Evolutionary conservation across 2,329 filamentous ascomycete genomes (phyloP), one percentile per base, ranked within the genome.

Genomic region (Lecanosticta acicola): DNA sequence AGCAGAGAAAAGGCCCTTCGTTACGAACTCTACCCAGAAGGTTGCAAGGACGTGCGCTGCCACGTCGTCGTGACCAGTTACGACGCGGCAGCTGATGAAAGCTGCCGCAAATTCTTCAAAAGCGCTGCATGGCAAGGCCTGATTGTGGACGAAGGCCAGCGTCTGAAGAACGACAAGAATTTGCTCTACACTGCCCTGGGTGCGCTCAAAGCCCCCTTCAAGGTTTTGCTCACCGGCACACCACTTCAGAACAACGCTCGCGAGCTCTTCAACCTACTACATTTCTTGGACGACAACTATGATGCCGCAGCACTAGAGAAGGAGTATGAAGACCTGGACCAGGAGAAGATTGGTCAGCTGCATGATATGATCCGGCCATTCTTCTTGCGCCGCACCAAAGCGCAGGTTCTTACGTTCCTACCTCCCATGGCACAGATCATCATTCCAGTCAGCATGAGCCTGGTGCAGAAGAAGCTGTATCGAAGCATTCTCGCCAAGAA

Each of bases 41-140:
- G 75, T 1, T 70, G 72, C 8, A 78, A 75, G 38, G 81, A 85
- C 40, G 81, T 97, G 63, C 84, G 83, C 57, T 91, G 88, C 21
- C 91, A 98, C 60, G 79, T 96, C 16, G 88, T 98, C 1, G 84
- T 98, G 58, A 94, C 93, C 63, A 97, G 91, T 0, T 98, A 95
- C 59, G 91, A 97, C 61, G 85, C 88, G 7, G 87, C 88, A 29
- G 76, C 84, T 32, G 88, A 95, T 53, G 78, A 84, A 3, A 77
- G 76, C 41, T 84, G 81, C 33, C 79, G 76, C 45, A 68, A 64
- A 8, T 78, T 84, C 32, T 86, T 98, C 63, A 77, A 74, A 19
- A 72, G 71, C 10, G 79, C 94, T 17, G 81, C 81, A 34, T 98
- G 93, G 93, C 81, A 83, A 41, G 91, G 87, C 0, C 71, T 98